These are phyloP conservation scores for Kokia cookei DNA, from an alignment of 441 rosid species.

Conservation along the genomic window DNA sequence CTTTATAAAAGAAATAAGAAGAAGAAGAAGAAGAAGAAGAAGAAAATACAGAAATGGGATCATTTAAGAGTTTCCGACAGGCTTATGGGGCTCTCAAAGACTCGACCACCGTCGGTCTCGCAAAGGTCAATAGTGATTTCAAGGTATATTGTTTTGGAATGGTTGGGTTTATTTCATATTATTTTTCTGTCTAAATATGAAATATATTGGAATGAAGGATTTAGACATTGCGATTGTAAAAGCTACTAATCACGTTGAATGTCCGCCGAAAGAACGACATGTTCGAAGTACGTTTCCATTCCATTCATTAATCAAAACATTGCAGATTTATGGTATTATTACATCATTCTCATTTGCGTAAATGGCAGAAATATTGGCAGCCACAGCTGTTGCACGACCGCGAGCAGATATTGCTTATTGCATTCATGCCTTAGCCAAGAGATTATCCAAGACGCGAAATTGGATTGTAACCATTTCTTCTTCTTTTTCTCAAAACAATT, in stretches of 20 bases:
- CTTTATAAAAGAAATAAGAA: background rate
- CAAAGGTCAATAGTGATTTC: conserved; percentile 77
- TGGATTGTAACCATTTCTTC: conserved; percentile 44
- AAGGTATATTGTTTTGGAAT: conserved; percentile 34
- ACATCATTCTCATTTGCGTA: background rate
- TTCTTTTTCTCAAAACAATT: background rate
- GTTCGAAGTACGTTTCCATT: conserved; percentile 42
- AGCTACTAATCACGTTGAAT: conserved; percentile 74
- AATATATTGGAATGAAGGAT: conserved; percentile 30
- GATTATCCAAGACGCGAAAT: conserved; percentile 59
- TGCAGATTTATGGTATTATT: background rate
- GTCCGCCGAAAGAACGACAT: conserved; percentile 81
- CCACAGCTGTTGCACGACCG: conserved; percentile 67
- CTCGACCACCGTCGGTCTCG: conserved; percentile 75
- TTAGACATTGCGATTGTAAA: conserved; percentile 77
- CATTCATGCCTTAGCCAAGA: conserved; percentile 63
- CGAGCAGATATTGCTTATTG: conserved; percentile 81
- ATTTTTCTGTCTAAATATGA: background rate
- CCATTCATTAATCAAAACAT: background rate
- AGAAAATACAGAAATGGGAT: conserved; percentile 35
- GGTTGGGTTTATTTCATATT: background rate
- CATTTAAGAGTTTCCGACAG: conserved; percentile 62
- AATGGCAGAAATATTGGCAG: conserved; percentile 51
- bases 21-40: background rate
- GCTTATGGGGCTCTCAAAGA: conserved; percentile 87